Conservation (phyloP, 306 rosid species). For the Cicer bijugum region DNA sequence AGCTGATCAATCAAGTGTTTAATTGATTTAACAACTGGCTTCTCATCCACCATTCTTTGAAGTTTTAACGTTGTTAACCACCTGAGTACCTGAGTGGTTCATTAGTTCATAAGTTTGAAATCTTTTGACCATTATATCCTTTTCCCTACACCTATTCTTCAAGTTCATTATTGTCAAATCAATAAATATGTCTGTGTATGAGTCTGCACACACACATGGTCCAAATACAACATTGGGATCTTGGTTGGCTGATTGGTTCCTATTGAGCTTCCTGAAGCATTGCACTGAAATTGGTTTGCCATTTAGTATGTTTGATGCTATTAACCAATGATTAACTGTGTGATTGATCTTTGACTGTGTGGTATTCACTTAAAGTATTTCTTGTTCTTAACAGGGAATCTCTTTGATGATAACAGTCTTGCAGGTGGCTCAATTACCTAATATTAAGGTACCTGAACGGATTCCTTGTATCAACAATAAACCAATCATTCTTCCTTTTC, state of each 20-base stretch:
- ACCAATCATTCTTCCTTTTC: constrained; percentile 20
- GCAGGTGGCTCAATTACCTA: constrained; percentile 90
- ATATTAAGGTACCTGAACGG: constrained; percentile 74
- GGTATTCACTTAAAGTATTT: constrained; percentile 38
- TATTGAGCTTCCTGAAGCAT: constrained; percentile 32
- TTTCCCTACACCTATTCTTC: constrained; percentile 2
- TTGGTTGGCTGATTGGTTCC: constrained; percentile 42
- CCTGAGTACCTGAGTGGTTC: neutral
- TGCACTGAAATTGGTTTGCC: constrained; percentile 32
- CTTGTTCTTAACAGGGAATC: constrained; percentile 76
- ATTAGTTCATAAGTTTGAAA: constrained; percentile 23
- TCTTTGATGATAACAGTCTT: constrained; percentile 93
- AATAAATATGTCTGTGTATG: constrained; percentile 12
- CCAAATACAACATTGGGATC: constrained; percentile 32
- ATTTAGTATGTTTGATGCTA: constrained; percentile 26
- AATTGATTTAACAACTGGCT: constrained; percentile 19
- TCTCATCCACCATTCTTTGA: constrained; percentile 27
- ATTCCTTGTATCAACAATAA: constrained; percentile 36
- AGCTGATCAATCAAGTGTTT: constrained; percentile 13
- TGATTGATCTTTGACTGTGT: constrained; percentile 38
- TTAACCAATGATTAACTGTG: constrained; percentile 29
- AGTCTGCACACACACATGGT: constrained; percentile 1
- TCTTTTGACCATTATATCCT: constrained; percentile 23
- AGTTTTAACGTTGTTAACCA: constrained; percentile 27
- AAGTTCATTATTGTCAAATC: constrained; percentile 25